Evolutionary conservation across 352 stramenopile species (phyloP), one percentile per base, ranked within the genome.

Genomic region (Phytophthora europaea): DNA sequence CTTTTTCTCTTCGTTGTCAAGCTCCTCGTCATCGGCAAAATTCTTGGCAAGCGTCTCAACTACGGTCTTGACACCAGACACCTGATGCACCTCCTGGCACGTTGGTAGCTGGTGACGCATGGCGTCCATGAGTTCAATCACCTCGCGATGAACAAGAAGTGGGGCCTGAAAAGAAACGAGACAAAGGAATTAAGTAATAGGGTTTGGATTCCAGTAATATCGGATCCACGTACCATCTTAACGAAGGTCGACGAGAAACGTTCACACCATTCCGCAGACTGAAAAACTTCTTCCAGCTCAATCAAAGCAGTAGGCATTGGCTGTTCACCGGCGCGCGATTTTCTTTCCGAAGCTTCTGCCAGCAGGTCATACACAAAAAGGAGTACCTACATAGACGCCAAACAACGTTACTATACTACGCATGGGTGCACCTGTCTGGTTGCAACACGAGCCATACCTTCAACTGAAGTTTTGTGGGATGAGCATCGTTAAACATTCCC

Each of bases 281-380:
- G 73, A 31, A 96, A 86, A 10, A 67, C 47, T 33, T 73, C 43
- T 59, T 91, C 75, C 8, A 96, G 48, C 61, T 91, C 68, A 36
- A 73, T 61, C 43, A 94, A 56, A n/a, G 71, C 79, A 16, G 76
- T 65, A 50, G 62, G 38, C 10, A 15, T n/a, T 45, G 48, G 59
- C 6, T 63, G 58, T 48, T 52, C 52, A 16, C 56, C 54, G 13
- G 52, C 34, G 18, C 55, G 70, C 47, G 51, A 16, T 26, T 79
- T 71, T 23, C 54, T 60, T 16, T 79, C 63, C 10, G 61, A 53
- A 26, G 55, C 70, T 70, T 95, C 87, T 0, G 78, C 67, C 15
- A 94, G 68, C 31, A 95, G 51, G 66, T 95, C 87, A 61, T 95
- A 91, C 2, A 89, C 71, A 28, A 94, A 87, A 31, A 95, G 70